Evolutionary conservation across 1,139 yeast genomes (phyloP).

Genomic region (Williopsis jadinii): DNA sequence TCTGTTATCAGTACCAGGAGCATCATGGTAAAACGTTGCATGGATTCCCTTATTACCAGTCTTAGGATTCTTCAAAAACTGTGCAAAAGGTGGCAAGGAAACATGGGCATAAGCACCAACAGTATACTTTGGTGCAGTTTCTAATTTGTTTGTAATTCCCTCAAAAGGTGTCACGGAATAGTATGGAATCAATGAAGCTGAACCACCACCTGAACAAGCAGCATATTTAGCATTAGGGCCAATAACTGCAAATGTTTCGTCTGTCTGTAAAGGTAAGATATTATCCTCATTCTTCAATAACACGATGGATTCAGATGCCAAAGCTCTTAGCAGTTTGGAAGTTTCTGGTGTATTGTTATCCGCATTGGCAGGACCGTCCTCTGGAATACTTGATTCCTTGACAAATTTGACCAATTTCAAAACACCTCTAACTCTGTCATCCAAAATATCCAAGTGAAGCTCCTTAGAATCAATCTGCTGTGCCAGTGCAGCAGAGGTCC

Average conservation of each 20-base stretch:
- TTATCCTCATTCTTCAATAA: conserved; percentile 43
- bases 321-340: conserved; percentile 34
- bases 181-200: conserved; percentile 41
- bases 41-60: conserved; percentile 38
- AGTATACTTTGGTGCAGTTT: conserved; percentile 25
- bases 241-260: conserved; percentile 38
- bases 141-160: conserved; percentile 31
- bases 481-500: conserved; percentile 34
- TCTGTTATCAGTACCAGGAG: conserved; percentile 29
- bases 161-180: conserved; percentile 39
- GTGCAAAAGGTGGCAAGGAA: conserved; percentile 27
- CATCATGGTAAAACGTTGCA: conserved; percentile 34
- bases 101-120: conserved; percentile 32
- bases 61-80: conserved; percentile 24
- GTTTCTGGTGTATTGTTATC: conserved; percentile 38
- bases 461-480: conserved; percentile 33
- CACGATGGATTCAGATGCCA: conserved; percentile 47
- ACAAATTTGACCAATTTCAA: conserved; percentile 40
- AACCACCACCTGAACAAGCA: conserved; percentile 45
- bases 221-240: conserved; percentile 44
- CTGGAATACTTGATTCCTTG: conserved; percentile 32
- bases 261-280: conserved; percentile 35
- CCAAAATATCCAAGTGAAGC: conserved; percentile 16
- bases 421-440: conserved; percentile 40
- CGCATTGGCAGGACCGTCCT: conserved; percentile 30